Percentiles rank a stretch among this genome's conserved stretches.
These are phyloP conservation scores for Furcasterigmium furcatum DNA, from an alignment of 2,329 filamentous ascomycete genomes.

Conservation along the genomic window DNA sequence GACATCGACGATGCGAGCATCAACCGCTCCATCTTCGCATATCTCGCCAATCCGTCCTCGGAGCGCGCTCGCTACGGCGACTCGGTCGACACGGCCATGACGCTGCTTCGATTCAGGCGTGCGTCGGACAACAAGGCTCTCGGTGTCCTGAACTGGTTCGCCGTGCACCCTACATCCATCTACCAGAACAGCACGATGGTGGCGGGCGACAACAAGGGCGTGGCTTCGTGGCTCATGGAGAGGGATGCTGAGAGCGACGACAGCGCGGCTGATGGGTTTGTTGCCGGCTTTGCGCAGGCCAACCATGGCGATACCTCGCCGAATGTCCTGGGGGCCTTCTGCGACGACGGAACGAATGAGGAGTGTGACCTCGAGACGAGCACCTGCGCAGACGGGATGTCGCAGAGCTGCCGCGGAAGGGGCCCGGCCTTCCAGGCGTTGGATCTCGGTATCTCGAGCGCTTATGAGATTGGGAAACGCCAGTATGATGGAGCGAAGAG, in stretches of 20 bases:
- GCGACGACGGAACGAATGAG: conserved; percentile 76
- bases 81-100: conserved; percentile 59
- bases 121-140: conserved; percentile 72
- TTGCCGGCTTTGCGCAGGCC: conserved; percentile 89
- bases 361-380: conserved; percentile 77
- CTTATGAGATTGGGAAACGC: conserved; percentile 72
- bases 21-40: conserved; percentile 85
- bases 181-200: conserved; percentile 88
- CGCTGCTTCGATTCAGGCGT: conserved; percentile 73
- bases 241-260: conserved; percentile 55
- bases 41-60: conserved; percentile 76
- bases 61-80: conserved; percentile 68
- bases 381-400: conserved; percentile 71
- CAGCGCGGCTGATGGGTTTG: conserved; percentile 63
- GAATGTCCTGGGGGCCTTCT: conserved; percentile 84
- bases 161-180: conserved; percentile 88
- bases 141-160: conserved; percentile 85
- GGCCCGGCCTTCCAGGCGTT: conserved; percentile 66
- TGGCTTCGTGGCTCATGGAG: conserved; percentile 83
- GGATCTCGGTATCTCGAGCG: conserved; percentile 70
- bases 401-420: conserved; percentile 69
- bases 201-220: conserved; percentile 95
- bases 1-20: conserved; percentile 76
- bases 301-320: conserved; percentile 90
- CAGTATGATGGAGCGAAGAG: conserved; percentile 60